Conservation (phyloP, 2,329 filamentous ascomycete genomes). For the Amesomyces nigricolor region DNA sequence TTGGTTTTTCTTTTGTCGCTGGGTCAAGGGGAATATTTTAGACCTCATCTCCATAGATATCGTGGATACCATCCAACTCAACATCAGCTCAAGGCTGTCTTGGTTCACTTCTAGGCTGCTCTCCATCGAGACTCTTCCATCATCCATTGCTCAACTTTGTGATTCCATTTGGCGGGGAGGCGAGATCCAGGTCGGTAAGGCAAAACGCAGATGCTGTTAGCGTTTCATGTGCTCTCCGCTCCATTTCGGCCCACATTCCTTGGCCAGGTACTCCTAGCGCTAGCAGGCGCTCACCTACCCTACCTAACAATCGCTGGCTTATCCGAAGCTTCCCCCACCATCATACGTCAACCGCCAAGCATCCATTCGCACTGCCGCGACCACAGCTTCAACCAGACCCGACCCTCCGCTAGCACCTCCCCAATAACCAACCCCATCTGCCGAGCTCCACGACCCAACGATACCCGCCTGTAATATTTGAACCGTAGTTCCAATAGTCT, state of each 20-base stretch:
- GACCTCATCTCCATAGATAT: constrained; percentile 18
- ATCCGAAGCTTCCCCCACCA: constrained; percentile 11
- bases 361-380: background rate
- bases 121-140: too few relatives aligned
- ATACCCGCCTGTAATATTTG: too few relatives aligned
- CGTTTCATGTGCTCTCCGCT: background rate
- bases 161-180: background rate
- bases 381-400: background rate
- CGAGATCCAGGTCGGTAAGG: background rate
- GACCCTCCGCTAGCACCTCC: background rate
- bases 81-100: background rate
- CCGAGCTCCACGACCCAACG: background rate
- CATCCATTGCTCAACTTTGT: background rate
- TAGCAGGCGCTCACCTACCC: background rate
- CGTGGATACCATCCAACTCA: background rate
- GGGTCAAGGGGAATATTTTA: constrained; percentile 3
- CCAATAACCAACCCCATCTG: background rate
- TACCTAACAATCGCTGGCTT: background rate
- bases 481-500: too few relatives aligned
- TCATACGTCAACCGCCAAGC: constrained; percentile 17
- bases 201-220: background rate
- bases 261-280: background rate
- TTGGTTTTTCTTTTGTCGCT: constrained; percentile 7
- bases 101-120: background rate
- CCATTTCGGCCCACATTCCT: too few relatives aligned